Percentiles rank a stretch among this genome's conserved stretches.
Conservation (phyloP, 306 rosid species). For the Medicago lupulina region DNA sequence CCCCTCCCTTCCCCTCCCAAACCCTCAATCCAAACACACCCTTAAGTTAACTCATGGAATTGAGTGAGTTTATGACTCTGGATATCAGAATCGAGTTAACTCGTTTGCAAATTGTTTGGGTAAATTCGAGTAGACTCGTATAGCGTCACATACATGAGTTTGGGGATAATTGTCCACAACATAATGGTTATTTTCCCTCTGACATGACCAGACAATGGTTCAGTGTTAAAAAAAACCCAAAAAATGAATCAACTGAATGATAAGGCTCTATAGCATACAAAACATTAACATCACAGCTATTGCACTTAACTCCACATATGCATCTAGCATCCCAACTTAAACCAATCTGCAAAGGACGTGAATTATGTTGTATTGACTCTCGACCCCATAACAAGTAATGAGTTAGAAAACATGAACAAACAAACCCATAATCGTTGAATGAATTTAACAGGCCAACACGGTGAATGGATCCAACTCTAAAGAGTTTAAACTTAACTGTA, state of each 20-base stretch:
- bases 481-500: constrained; percentile 1
- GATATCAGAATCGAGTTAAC: not conserved
- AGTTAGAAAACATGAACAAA: not conserved
- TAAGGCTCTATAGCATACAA: not conserved
- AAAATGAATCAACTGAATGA: not conserved
- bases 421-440: constrained; percentile 7
- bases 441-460: not conserved
- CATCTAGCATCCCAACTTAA: not conserved
- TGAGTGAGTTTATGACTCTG: not conserved
- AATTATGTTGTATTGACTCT: constrained; percentile 1
- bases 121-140: not conserved
- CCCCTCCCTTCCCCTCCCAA: too few relatives aligned
- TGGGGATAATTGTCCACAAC: not conserved
- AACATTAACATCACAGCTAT: not conserved
- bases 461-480: not conserved
- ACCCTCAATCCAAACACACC: too few relatives aligned
- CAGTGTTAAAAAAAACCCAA: not conserved
- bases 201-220: constrained; percentile 1
- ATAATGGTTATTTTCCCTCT: not conserved
- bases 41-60: not conserved
- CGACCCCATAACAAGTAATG: not conserved
- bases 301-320: not conserved
- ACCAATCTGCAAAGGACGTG: not conserved
- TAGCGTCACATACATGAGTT: not conserved
- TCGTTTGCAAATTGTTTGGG: not conserved